Evolutionary conservation across 2,329 filamentous ascomycete species (phyloP).

Genomic region (Ophiognomonia clavigignenti-juglandacearum): DNA sequence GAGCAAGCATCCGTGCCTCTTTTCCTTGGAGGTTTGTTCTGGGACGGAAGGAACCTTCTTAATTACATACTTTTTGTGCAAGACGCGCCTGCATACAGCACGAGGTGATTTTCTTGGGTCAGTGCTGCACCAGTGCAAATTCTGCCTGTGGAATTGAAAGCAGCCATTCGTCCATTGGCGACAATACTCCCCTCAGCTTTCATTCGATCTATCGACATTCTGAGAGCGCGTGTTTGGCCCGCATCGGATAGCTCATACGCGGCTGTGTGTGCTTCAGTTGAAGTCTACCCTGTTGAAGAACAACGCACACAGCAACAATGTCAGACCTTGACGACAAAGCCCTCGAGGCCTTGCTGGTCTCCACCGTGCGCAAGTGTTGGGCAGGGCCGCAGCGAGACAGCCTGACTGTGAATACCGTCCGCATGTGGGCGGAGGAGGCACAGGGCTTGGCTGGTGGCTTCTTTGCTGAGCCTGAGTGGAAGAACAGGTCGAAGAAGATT

Average conservation of each 20-base stretch:
- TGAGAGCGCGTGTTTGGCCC: too few species aligned
- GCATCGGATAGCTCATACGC: too few species aligned
- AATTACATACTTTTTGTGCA: too few species aligned
- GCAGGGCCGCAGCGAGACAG: slow-evolving; percentile 35
- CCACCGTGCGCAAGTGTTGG: slow-evolving; percentile 43
- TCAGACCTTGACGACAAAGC: slow-evolving; percentile 19
- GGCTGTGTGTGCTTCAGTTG: too few species aligned
- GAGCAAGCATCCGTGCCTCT: background rate
- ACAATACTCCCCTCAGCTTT: too few species aligned
- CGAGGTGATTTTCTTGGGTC: too few species aligned
- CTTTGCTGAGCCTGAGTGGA: slow-evolving; percentile 48
- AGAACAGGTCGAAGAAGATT: slow-evolving; percentile 52
- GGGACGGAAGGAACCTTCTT: background rate
- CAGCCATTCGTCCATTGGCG: too few species aligned
- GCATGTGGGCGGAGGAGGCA: slow-evolving; percentile 45
- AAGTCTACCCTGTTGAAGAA: too few species aligned
- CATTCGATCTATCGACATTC: too few species aligned
- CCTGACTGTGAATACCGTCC: slow-evolving; percentile 53
- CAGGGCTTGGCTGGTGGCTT: slow-evolving; percentile 46
- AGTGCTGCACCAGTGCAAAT: too few species aligned
- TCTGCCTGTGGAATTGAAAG: too few species aligned
- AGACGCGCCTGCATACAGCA: too few species aligned
- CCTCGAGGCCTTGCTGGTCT: slow-evolving; percentile 41
- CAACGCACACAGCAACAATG: background rate
- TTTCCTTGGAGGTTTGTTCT: background rate